Evolutionary conservation across 257 asterid species (phyloP).

Genomic region (Verbascum thapsus): DNA sequence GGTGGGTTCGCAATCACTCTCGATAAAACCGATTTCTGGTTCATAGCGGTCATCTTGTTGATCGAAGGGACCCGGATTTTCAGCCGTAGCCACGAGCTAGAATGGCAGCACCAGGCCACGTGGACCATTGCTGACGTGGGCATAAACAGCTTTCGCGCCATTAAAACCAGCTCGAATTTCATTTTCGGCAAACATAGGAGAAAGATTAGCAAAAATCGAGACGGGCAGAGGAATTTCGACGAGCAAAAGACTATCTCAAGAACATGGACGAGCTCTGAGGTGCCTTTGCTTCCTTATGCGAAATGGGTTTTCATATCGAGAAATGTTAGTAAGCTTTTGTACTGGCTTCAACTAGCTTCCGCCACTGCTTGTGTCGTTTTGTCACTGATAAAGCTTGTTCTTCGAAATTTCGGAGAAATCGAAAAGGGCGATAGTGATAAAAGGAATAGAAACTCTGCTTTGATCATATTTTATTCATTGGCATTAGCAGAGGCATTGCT

Average conservation of each 20-base stretch:
- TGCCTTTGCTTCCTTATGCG: constrained; percentile 73
- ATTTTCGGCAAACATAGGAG: constrained; percentile 32
- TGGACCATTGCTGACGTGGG: constrained; percentile 78
- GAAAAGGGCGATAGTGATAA: constrained; percentile 65
- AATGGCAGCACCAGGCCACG: constrained; percentile 93
- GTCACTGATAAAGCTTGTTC: constrained; percentile 65
- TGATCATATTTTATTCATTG: constrained; percentile 72
- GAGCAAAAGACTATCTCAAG: constrained; percentile 46
- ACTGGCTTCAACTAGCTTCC: constrained; percentile 82
- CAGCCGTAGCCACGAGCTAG: constrained; percentile 95
- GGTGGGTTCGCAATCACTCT: constrained; percentile 93
- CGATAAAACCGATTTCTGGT: constrained; percentile 85
- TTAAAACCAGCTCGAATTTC: constrained; percentile 54
- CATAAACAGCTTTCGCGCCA: constrained; percentile 62
- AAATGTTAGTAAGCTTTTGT: constrained; percentile 66
- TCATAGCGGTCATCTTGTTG: constrained; percentile 69
- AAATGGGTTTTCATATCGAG: constrained; percentile 74
- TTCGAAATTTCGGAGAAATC: constrained; percentile 54
- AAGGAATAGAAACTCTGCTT: constrained; percentile 62
- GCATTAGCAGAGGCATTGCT: constrained; percentile 84
- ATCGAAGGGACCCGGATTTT: constrained; percentile 81
- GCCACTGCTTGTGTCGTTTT: constrained; percentile 83
- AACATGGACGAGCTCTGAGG: constrained; percentile 75
- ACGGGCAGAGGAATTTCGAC: constrained; percentile 38
- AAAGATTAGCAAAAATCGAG: constrained; percentile 30